Conservation (phyloP, 352 stramenopile species). For the Phytophthora constricta region DNA sequence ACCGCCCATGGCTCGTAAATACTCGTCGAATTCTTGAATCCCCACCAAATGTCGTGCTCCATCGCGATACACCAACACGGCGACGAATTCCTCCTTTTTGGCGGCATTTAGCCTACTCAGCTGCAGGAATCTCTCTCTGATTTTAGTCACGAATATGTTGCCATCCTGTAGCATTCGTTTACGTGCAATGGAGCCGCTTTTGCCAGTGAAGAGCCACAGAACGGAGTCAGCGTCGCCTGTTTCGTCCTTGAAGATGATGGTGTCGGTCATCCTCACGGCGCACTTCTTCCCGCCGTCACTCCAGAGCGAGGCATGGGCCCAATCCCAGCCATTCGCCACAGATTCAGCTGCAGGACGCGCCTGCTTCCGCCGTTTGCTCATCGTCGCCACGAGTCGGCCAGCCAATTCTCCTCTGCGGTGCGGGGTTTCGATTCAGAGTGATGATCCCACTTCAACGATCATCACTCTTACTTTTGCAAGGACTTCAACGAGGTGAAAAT, state of each 20-base stretch:
- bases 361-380: constrained; percentile 37
- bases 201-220: constrained; percentile 61
- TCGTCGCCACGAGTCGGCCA: constrained; percentile 13
- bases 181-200: constrained; percentile 48
- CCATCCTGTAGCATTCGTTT: constrained; percentile 44
- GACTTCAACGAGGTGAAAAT: too few species aligned
- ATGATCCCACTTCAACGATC: not conserved
- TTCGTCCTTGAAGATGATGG: constrained; percentile 38
- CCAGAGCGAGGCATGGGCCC: constrained; percentile 42
- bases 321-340: constrained; percentile 42
- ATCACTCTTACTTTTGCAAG: constrained; percentile 20
- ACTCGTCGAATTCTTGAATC: constrained; percentile 30
- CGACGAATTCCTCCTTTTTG: constrained; percentile 15
- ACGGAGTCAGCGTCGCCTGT: constrained; percentile 12
- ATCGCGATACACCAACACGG: constrained; percentile 28
- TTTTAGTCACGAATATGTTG: constrained; percentile 34
- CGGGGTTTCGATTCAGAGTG: not conserved
- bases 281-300: constrained; percentile 32
- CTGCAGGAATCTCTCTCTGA: constrained; percentile 55
- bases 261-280: constrained; percentile 47
- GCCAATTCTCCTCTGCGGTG: too few species aligned
- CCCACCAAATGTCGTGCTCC: constrained; percentile 29
- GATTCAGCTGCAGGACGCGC: not conserved
- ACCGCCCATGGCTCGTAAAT: constrained; percentile 20
- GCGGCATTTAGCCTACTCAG: constrained; percentile 29